Evolutionary conservation across 164 flowering plant species (phyloP), one percentile per base, ranked within the genome.

Genomic region (Macadamia tetraphylla): DNA sequence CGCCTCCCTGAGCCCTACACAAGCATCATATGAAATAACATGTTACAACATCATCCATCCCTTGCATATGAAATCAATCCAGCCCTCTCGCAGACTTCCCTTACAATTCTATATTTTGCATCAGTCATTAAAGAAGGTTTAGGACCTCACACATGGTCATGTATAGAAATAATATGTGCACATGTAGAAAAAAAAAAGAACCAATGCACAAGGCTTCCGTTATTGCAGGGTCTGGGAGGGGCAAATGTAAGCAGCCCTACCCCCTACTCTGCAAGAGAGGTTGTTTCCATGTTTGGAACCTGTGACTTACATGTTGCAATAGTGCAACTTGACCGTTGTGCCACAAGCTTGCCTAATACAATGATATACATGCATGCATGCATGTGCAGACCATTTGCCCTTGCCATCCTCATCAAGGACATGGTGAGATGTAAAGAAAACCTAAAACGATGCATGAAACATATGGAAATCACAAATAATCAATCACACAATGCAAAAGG

Each of bases 1-100:
- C 57, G 68, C 70, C 67, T 69, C 70, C 67, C 77, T 58, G 12
- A 42, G 60, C 40, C 71, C 76, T 78, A 75, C 78, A 66, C 70
- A 75, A 71, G 72, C 77, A 73, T 42, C 68, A 63, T 48, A 68
- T 10, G 29, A 35, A 52, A 58, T 51, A 14, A 51, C 64, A 58
- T 52, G 72, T 60, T 68, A 73, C 69, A n/a, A 66, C 48, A 42
- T 61, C 56, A 63, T 62, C 18, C 57, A 53, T 53, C 57, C 57
- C 18, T 53, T 53, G 17, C 57, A 53, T 17, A 2, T 35, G 40
- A 35, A 35, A 35, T 0, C 40, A 35, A 35, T 35, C 40, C 40
- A 5, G 5, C 40, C 40, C 18, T 53, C 57, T 4, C 17, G 13
- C 55, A 53, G 1, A 17, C 57, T 4, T 53, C 57, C 15, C 17